A percentile compares a stretch with the other conserved stretches of the same genome.
These are phyloP conservation scores for Aureobasidium pullulans DNA, from an alignment of 2,329 filamentous ascomycete species.

Conservation along the genomic window DNA sequence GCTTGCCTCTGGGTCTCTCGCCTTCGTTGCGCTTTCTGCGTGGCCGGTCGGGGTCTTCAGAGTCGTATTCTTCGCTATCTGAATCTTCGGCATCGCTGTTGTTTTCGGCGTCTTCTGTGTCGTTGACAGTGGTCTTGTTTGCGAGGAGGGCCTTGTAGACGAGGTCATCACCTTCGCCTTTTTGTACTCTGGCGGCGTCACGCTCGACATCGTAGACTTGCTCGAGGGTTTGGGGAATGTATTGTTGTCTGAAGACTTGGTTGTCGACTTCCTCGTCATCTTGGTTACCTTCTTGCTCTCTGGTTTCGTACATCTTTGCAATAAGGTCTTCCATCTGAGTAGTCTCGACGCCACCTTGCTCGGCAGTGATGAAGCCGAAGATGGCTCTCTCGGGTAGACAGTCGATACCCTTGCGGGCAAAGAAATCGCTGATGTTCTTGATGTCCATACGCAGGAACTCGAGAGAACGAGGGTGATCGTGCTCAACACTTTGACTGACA, in stretches of 20 bases:
- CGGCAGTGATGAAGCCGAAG: conserved; percentile 72
- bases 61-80: conserved; percentile 37
- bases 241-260: conserved; percentile 91
- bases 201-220: conserved; percentile 96
- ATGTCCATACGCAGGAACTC: conserved; percentile 98
- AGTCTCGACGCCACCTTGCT: conserved; percentile 53
- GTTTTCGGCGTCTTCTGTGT: conserved; percentile 24
- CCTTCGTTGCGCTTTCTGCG: conserved; percentile 43
- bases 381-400: conserved; percentile 69
- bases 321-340: conserved; percentile 55
- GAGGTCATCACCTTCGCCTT: conserved; percentile 67
- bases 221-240: conserved; percentile 90
- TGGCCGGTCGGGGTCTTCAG: conserved; percentile 28
- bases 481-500: conserved; percentile 94
- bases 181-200: conserved; percentile 69
- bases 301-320: conserved; percentile 58
- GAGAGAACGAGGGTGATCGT: conserved; percentile 84
- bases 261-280: conserved; percentile 67
- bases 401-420: conserved; percentile 76
- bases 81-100: conserved; percentile 22
- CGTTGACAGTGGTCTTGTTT: conserved; percentile 46
- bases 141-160: conserved; percentile 82
- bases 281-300: conserved; percentile 43
- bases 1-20: conserved; percentile 67
- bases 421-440: conserved; percentile 93